These are phyloP conservation scores for Cladosporium oxysporum DNA, from an alignment of 2,329 filamentous ascomycete species.

Conservation along the genomic window DNA sequence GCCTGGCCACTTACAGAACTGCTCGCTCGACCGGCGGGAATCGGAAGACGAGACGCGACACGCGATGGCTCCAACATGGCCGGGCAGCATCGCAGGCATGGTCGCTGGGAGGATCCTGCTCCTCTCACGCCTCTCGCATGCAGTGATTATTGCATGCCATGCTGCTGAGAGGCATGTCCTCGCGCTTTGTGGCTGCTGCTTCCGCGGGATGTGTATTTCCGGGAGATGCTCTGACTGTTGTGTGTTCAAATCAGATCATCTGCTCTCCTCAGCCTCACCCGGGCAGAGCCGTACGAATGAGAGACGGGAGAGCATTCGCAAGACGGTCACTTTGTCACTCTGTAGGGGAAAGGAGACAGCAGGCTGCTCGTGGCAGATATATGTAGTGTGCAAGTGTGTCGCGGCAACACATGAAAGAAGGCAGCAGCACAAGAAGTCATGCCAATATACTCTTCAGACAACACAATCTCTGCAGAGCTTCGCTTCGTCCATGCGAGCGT, in stretches of 20 bases:
- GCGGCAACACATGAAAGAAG: background rate
- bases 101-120: background rate
- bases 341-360: background rate
- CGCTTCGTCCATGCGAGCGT: background rate
- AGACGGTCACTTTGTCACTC: background rate
- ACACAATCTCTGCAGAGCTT: background rate
- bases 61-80: background rate
- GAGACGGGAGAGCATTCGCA: background rate
- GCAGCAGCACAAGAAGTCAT: background rate
- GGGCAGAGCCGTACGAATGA: background rate
- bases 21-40: background rate
- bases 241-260: background rate
- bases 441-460: background rate
- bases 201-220: background rate
- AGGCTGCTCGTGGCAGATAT: background rate
- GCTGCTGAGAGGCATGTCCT: background rate
- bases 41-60: background rate
- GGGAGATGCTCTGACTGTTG: background rate
- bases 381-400: background rate
- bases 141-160: background rate
- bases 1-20: background rate
- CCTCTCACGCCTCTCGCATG: background rate
- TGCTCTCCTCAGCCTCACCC: background rate
- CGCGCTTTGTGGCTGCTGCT: background rate
- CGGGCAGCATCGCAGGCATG: background rate